Percentiles rank a stretch among this genome's conserved stretches.
Conservation (phyloP, 805 yeast genomes). For the Alloascoidea hylecoeti region DNA sequence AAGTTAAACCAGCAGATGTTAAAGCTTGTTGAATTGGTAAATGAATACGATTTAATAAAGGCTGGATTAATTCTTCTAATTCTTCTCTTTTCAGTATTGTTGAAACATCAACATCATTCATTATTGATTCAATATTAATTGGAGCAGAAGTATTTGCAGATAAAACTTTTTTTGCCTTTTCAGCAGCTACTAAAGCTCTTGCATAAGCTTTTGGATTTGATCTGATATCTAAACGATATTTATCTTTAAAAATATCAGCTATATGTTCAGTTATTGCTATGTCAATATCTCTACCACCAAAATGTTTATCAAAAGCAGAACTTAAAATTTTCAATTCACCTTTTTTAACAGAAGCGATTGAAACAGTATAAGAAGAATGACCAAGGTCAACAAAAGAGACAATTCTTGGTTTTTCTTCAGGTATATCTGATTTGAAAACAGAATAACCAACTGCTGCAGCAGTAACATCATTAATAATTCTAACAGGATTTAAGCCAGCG, state of each 20-base stretch:
- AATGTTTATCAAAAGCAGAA: constrained; percentile 86
- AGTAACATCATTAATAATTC: constrained; percentile 93
- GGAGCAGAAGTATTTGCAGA: constrained; percentile 95
- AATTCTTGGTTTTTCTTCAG: constrained; percentile 83
- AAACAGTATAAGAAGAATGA: constrained; percentile 86
- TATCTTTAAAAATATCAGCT: constrained; percentile 80
- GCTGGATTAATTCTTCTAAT: constrained; percentile 78
- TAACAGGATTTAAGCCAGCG: constrained; percentile 96
- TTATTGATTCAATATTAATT: constrained; percentile 87
- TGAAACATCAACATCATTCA: constrained; percentile 94
- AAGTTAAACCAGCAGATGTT: constrained; percentile 58
- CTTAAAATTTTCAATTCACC: constrained; percentile 93
- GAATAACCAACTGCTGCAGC: constrained; percentile 99
- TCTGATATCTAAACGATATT: constrained; percentile 87
- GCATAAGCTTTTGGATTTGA: constrained; percentile 90
- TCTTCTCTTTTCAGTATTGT: constrained; percentile 82
- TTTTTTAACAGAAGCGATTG: constrained; percentile 82
- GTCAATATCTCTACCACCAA: constrained; percentile 98
- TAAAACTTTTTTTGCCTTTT: constrained; percentile 86
- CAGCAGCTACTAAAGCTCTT: constrained; percentile 85
- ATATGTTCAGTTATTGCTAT: constrained; percentile 88
- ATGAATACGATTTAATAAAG: constrained; percentile 62
- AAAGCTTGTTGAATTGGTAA: constrained; percentile 75
- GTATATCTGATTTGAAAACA: constrained; percentile 92
- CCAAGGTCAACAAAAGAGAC: constrained; percentile 96